phyloP scores from a whole-genome alignment of 2,329 filamentous ascomycete species.

The Zasmidium cellare region DNA sequence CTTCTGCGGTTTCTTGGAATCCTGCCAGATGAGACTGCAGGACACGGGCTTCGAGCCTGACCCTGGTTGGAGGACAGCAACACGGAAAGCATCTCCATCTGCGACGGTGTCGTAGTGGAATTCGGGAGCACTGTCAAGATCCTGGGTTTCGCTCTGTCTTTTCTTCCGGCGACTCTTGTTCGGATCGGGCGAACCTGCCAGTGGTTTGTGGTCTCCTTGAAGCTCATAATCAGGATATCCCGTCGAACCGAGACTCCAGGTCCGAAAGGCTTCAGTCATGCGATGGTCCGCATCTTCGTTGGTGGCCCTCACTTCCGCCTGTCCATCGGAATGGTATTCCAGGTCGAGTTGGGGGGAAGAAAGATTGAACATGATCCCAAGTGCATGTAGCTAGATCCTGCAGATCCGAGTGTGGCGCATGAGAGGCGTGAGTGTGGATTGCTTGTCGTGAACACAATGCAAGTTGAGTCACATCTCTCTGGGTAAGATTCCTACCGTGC shows the following conservation, averaged over 20 bases:
- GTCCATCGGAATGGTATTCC: neutral
- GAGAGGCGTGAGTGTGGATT: neutral
- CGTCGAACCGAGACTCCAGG: neutral
- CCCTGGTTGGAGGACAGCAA: slow-evolving; percentile 27
- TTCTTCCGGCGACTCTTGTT: slow-evolving; percentile 16
- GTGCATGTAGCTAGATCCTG: neutral
- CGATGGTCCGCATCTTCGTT: neutral
- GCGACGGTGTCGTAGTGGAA: slow-evolving; percentile 28
- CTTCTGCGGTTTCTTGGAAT: slow-evolving; percentile 20
- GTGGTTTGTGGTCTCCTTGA: slow-evolving; percentile 20
- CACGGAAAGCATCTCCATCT: slow-evolving; percentile 30
- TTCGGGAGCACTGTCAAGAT: slow-evolving; percentile 10
- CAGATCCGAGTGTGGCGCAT: neutral
- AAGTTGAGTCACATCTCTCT: neutral
- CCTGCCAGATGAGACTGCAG: slow-evolving; percentile 27
- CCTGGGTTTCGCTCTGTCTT: slow-evolving; percentile 21
- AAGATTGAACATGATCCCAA: neutral
- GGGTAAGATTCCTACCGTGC: neutral
- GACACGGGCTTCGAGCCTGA: slow-evolving; percentile 20
- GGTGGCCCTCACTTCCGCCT: neutral
- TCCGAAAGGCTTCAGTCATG: neutral
- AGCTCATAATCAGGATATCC: slow-evolving; percentile 1
- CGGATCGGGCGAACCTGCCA: slow-evolving; percentile 24
- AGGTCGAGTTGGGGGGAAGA: neutral
- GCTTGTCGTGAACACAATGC: neutral